These are phyloP conservation scores for Penicillium flavigenum DNA, from an alignment of 495 filamentous ascomycete genomes.

Conservation along the genomic window DNA sequence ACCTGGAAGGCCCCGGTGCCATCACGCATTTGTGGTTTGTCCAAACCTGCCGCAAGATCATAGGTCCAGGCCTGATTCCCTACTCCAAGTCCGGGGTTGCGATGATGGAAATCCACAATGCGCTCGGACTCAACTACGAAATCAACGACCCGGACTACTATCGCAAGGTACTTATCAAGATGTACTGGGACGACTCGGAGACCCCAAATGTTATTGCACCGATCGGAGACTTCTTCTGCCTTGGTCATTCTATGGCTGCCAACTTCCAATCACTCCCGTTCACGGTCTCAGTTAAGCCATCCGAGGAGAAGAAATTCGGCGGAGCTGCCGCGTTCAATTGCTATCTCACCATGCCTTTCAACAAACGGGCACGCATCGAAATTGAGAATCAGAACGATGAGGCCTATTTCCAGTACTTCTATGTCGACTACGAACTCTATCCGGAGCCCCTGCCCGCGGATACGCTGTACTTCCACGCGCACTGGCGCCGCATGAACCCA, in stretches of 20 bases:
- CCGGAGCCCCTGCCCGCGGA: conserved; percentile 21
- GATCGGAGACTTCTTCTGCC: no score
- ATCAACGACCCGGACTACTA: conserved; percentile 28
- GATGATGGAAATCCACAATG: conserved; percentile 27
- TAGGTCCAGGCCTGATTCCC: conserved; percentile 25
- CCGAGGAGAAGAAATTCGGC: no score
- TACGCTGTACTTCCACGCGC: conserved; percentile 27
- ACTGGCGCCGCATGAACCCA: conserved; percentile 27
- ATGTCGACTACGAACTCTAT: conserved; percentile 28
- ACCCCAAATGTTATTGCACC: no score
- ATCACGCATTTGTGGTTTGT: no score
- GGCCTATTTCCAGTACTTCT: conserved; percentile 28
- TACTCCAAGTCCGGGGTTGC: conserved; percentile 27
- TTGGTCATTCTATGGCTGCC: no score
- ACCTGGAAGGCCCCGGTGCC: conserved; percentile 15
- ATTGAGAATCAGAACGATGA: conserved; percentile 1
- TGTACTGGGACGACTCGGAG: conserved; percentile 15
- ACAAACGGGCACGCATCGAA: no score
- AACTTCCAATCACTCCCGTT: no score
- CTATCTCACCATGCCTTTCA: no score
- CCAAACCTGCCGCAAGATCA: conserved; percentile 22
- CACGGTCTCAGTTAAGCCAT: no score
- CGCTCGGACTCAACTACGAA: conserved; percentile 26
- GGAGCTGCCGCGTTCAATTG: no score
- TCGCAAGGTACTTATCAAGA: conserved; percentile 28